Evolutionary conservation across 1,284 basidiomycete species (phyloP), one percentile per base, ranked within the genome.

Genomic region (Pisolithus thermaeus): DNA sequence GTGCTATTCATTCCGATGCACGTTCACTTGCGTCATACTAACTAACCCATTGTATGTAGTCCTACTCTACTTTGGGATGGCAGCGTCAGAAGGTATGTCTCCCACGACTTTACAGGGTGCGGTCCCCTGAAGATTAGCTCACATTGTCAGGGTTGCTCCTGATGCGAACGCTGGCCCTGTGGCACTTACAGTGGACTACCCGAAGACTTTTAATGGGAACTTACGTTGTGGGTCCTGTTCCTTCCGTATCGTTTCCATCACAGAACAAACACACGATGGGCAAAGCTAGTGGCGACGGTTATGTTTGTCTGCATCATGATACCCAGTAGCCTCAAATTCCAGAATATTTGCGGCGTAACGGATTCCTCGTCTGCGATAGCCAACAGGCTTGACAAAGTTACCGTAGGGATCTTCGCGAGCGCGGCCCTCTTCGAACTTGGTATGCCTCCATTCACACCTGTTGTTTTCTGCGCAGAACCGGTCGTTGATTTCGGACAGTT

Each of bases 341-440:
- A 36, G 25, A 35, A 28, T 36, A 51, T 53, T 6, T 53, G 51
- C 30, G 30, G 37, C 11, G 28, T 25, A 5, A 32, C 37, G 9
- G 27, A 18, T 12, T 18, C 23, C 38, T 20, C 28, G 20, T 18
- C 14, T 25, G 53, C 51, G 22, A 1, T 23, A 39, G 38, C 35
- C 18, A 16, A 20, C 28, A 4, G 43, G 36, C 32, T 52, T 18
- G 39, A 53, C 27, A 35, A 22, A 3, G 9, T 52, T 3, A 45
- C 42, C 1, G 28, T 30, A 28, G 52, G 51, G 27, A 46, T 46
- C 25, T 53, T 52, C 23, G 16, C 36, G 7, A 52, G 52, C 20
- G 43, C 44, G 2, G 51, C 50, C 2, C 7, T 52, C 8, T 53
- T 53, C 32, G 52, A 53, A 35, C 25, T 53, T 12, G 22, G 52